Evolutionary conservation across 306 rosid genomes (phyloP), one percentile per base, ranked within the genome.

Genomic region (Acmispon strigosus): DNA sequence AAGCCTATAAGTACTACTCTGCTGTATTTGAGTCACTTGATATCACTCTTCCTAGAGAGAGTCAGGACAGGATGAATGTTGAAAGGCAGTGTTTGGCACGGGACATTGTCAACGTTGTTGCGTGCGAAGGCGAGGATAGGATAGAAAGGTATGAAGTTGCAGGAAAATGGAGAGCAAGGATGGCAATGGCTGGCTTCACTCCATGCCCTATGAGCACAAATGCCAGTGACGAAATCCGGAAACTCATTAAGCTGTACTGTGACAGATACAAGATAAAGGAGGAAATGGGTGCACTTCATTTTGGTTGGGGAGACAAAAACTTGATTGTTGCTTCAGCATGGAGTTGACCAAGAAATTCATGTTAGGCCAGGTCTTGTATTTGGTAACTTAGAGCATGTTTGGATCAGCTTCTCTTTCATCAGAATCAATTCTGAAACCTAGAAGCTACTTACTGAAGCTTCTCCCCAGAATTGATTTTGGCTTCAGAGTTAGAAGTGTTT

Each of bases 91-190:
- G 99, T 84, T 84, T 94, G 18, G 99, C 99, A 3, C 79, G 97
- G 73, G 99, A 94, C 83, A 89, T 94, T 59, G 97, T 94, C 9
- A 94, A 94, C 66, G 82, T 91, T 0, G 81, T 94, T 36, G 97
- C 99, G 0, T 94, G 99, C 9, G 99, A 94, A 81, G 99, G 97
- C 0, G 92, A 91, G 73, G 97, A 87, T 50, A 77, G 99, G 79
- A 89, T 94, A 17, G 99, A 94, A 80, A 66, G 99, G 57, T 94
- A 87, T 12, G 99, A 94, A 66, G 96, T 91, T 4, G 99, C 99
- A 0, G 96, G 99, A 13, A 94, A 94, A 87, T 94, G 99, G 99
- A 81, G 95, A 69, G 99, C 99, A 4, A 91, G 99, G 82, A 89
- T 94, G 96, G 54, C 70, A 45, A 91, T 94, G 99, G 99, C 99